Base-by-base conservation (phyloP, 176 grass and related monocot genomes). In the Aegilops umbellulata region DNA sequence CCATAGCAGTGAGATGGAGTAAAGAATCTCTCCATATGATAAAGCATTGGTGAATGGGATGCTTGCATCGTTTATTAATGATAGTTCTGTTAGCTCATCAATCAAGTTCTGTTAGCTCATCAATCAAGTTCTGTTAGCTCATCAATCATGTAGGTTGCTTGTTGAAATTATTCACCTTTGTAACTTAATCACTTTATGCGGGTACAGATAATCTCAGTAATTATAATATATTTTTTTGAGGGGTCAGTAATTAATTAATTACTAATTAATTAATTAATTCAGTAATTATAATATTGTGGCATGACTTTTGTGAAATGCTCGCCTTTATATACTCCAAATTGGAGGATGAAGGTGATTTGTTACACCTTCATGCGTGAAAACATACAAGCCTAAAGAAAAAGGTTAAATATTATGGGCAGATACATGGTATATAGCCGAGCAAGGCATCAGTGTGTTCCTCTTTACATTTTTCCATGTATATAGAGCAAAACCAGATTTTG, bases 401-500 rank as follows among this genome's bases (percentile, higher is more conserved):
- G 19, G 53, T 25, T 12, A 10, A 39, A 1, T 24, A 55, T 27
- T 23, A 67, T 20, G 24, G 19, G 17, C 70, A 17, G 30, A 76
- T 60, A 76, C 76, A 72, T 44, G 7, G 60, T 25, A 46, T 46
- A 14, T 46, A 23, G 14, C 22, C 42, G 32, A 16, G 32, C 17
- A 31, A 60, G 34, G 51, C 44, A 69, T 31, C 14, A 23, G 4
- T 38, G 19, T 53, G 17, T 71, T 63, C 4, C 24, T 35, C 35
- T 83, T 81, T 22, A 35, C 67, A 57, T 79, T 87, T 87, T 79
- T 16, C 17, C 7, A 84, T 58, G 55, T 22, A 67, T 84, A 81
- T 25, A 87, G 36, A 77, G 12, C 10, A 51, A 76, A 47, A 20
- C 32, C 30, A 83, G 15, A 67, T 66, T 36, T 84, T 62, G 53